Conservation (phyloP, 257 asterid species). For the Leonotis leonurus region DNA sequence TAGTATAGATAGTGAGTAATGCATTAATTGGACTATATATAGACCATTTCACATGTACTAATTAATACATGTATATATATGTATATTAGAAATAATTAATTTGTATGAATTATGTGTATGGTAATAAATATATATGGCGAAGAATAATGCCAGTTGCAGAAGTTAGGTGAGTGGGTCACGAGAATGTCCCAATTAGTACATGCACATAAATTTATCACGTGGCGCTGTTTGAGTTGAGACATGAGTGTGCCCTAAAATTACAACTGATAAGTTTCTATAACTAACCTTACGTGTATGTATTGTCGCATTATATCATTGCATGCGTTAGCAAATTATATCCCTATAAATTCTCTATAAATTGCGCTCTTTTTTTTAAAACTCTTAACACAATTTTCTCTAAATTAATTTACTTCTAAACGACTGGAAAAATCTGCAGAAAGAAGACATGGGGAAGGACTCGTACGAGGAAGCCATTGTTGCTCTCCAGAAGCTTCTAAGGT, state of each 20-base stretch:
- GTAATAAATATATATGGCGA: too few species aligned
- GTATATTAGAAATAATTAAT: too few species aligned
- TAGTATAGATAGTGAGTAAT: too few species aligned
- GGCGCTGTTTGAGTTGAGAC: slow-evolving; percentile 12
- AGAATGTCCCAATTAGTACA: background rate
- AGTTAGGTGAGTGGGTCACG: too few species aligned
- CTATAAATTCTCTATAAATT: background rate
- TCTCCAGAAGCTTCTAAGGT: slow-evolving; percentile 79
- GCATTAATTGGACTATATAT: too few species aligned
- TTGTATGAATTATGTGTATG: too few species aligned
- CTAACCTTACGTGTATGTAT: background rate
- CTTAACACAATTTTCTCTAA: too few species aligned
- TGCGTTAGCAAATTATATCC: too few species aligned
- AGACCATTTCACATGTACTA: too few species aligned
- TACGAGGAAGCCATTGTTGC: slow-evolving; percentile 68
- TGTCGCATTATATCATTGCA: slow-evolving; percentile 1
- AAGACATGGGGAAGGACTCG: slow-evolving; percentile 54
- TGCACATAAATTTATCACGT: slow-evolving; percentile 7
- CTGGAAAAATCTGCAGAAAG: slow-evolving; percentile 45
- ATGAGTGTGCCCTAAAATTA: background rate
- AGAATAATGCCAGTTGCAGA: slow-evolving; percentile 19
- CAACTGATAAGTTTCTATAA: background rate
- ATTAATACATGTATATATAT: too few species aligned
- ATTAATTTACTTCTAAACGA: slow-evolving; percentile 8
- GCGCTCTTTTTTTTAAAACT: background rate